phyloP scores from a whole-genome alignment of 1,284 basidiomycete genomes.

The Trichosporon faecale region DNA sequence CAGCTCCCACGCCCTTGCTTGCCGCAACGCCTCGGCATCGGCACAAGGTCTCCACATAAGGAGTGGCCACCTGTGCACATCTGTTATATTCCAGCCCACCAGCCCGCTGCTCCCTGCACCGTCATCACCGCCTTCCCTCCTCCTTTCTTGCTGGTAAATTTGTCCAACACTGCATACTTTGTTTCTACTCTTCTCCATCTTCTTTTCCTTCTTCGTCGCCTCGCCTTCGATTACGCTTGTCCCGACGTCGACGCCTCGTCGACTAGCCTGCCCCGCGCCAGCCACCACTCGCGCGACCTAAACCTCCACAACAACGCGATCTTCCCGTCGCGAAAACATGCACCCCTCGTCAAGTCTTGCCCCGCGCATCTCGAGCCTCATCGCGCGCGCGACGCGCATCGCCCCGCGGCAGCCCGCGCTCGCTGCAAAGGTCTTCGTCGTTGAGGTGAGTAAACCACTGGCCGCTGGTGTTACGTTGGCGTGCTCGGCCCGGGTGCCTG shows the following conservation, averaged over 20 bases:
- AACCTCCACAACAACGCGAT: background rate
- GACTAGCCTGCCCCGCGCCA: background rate
- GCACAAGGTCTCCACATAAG: background rate
- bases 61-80: background rate
- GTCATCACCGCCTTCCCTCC: background rate
- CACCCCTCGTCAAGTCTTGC: slow-evolving; percentile 24
- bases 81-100: background rate
- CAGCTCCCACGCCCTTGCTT: background rate
- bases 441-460: slow-evolving; percentile 15
- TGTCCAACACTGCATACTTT: background rate
- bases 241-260: background rate
- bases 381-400: slow-evolving; percentile 5
- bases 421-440: slow-evolving; percentile 8
- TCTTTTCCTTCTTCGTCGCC: background rate
- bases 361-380: slow-evolving; percentile 20
- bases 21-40: background rate
- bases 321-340: slow-evolving; percentile 20
- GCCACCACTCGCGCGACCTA: background rate
- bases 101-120: background rate
- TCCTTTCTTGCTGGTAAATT: background rate
- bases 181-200: background rate
- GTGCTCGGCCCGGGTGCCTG: background rate
- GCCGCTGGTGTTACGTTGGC: background rate
- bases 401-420: background rate
- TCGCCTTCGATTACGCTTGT: background rate